A percentile compares a stretch with the other conserved stretches of the same genome.
Evolutionary conservation across 2,329 filamentous ascomycete genomes (phyloP).

Genomic region (Xylariaceae sp.): DNA sequence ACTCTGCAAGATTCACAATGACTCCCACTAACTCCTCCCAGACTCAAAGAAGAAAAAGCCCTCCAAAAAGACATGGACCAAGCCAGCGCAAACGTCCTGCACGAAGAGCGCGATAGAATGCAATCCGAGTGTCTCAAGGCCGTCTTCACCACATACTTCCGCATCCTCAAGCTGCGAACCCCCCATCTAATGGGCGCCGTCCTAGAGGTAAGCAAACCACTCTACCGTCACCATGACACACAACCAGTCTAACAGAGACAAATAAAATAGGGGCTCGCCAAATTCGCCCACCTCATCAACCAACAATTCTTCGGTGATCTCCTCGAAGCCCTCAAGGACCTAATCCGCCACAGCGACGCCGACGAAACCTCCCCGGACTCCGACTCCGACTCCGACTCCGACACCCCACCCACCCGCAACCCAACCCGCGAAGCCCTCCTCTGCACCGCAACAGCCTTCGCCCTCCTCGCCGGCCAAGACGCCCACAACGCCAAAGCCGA

Average conservation of each 20-base stretch:
- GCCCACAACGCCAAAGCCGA: constrained; percentile 75
- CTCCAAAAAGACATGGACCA: constrained; percentile 91
- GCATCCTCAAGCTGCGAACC: constrained; percentile 77
- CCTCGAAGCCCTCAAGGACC: constrained; percentile 86
- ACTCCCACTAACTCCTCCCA: constrained; percentile 31
- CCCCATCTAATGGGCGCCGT: constrained; percentile 94
- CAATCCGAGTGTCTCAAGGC: constrained; percentile 94
- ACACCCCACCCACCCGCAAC: constrained; percentile 55
- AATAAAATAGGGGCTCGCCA: constrained; percentile 67
- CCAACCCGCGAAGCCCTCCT: constrained; percentile 81
- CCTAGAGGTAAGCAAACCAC: constrained; percentile 11
- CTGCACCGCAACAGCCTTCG: constrained; percentile 93
- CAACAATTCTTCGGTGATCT: constrained; percentile 98
- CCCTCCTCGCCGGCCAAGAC: constrained; percentile 92
- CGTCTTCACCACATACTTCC: constrained; percentile 93
- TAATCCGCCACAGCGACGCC: constrained; percentile 70
- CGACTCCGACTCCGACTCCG: constrained; percentile 41
- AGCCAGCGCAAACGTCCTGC: constrained; percentile 82
- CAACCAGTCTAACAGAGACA: background rate
- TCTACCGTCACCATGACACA: background rate
- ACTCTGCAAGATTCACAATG: background rate
- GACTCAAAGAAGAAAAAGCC: constrained; percentile 72
- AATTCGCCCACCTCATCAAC: constrained; percentile 95
- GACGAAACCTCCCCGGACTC: constrained; percentile 43
- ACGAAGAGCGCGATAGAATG: constrained; percentile 89